Evolutionary conservation across 352 stramenopile species (phyloP), one percentile per base, ranked within the genome.

Genomic region (Phytophthora citrophthora): DNA sequence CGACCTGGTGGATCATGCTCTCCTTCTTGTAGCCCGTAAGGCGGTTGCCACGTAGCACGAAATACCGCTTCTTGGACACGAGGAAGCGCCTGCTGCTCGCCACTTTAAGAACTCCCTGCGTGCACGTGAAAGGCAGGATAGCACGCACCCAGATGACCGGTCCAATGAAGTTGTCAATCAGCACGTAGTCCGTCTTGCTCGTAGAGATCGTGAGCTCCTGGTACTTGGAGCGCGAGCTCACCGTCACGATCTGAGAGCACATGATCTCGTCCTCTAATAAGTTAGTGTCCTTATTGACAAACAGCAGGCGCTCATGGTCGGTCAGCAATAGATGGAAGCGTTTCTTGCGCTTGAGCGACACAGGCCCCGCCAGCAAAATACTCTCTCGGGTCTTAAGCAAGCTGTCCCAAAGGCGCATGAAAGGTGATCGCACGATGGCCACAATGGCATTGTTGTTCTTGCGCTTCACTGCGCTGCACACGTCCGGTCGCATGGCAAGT

Each of bases 231-330:
- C 86, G 83, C 36, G 82, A 92, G 65, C 86, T 95, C 59, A 95
- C 84, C 4, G 86, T 95, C 64, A 95, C 84, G 61, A 95, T 92
- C 56, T 93, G 86, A 11, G 81, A 84, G 73, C 86, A 93, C 79
- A 95, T 91, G 71, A 95, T 86, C 69, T 95, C 86, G 66, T 95
- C 86, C 54, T 95, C 86, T 70, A 95, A 81, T 80, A 91, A 81
- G 72, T 95, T 95, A 68, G 84, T 91, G 50, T 91, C 85, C 69
- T 91, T 91, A 79, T 95, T 95, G 60, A 95, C 80, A 72, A 95
- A 91, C 27, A 95, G 70, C 50, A 95, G 70, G 10, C 86, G 86
- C 66, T 95, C 86, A 69, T 95, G 84, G 59, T 93, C 83, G 34
- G 86, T 95, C 38, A 95, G 77, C 49, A 95, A 64, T 58, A 95